Conservation (phyloP, 495 filamentous ascomycete species). For the Margaritispora aquatica region DNA sequence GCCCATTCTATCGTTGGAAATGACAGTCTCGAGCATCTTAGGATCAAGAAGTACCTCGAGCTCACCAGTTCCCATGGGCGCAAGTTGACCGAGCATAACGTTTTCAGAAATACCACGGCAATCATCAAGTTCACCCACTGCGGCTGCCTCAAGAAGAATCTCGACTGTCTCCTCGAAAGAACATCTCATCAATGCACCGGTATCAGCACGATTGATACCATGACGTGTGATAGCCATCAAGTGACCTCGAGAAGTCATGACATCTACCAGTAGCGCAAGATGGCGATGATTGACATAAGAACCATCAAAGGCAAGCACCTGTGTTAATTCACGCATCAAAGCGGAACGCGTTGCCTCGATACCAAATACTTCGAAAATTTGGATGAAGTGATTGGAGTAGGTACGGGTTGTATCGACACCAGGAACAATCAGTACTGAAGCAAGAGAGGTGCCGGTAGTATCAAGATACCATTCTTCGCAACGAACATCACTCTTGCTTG, state of each 20-base stretch:
- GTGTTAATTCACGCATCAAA: constrained; percentile 78
- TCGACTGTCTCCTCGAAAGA: constrained; percentile 99
- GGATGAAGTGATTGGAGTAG: constrained; percentile 90
- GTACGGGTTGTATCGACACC: constrained; percentile 88
- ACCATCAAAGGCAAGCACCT: constrained; percentile 93
- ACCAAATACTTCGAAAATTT: constrained; percentile 88
- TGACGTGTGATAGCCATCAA: constrained; percentile 96
- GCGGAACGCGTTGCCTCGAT: constrained; percentile 89
- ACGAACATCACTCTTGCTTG: constrained; percentile 57
- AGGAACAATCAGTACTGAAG: constrained; percentile 73
- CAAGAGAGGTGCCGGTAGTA: constrained; percentile 81
- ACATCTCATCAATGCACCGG: constrained; percentile 97
- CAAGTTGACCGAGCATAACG: constrained; percentile 95
- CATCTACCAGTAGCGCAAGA: constrained; percentile 90
- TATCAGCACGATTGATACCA: constrained; percentile 96
- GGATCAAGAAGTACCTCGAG: constrained; percentile 90
- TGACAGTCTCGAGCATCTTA: constrained; percentile 89
- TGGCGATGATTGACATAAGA: constrained; percentile 99
- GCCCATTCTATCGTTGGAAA: constrained; percentile 76
- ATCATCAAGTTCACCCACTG: constrained; percentile 90
- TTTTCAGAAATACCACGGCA: constrained; percentile 98
- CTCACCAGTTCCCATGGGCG: constrained; percentile 92
- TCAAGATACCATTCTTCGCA: constrained; percentile 95
- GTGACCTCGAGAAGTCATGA: constrained; percentile 93
- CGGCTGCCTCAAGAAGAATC: constrained; percentile 91